Evolutionary conservation across 768 basidiomycete species (phyloP), one percentile per base, ranked within the genome.

Genomic region (Leucocoprinus sp.): DNA sequence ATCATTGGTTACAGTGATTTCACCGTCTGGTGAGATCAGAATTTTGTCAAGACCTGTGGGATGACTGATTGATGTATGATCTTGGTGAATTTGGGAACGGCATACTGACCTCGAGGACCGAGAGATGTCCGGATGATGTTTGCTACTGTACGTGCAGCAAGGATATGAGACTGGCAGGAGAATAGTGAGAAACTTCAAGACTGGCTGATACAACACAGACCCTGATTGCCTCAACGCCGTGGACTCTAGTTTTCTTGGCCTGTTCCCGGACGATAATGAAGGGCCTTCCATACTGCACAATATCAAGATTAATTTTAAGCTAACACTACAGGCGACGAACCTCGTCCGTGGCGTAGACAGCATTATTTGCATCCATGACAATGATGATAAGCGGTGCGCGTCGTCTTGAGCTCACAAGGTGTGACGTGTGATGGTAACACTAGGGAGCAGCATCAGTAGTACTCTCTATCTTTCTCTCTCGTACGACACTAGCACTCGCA

Each of bases 1-100:
- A 65, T 99, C 96, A 66, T 99, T 99, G 11, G 96, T 98, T 28
- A 98, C 95, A 24, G 93, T 98, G 58, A 99, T 98, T 57, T 99
- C 96, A 39, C 96, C 96, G 70, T 98, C 96, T 17, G 93, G 84
- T 22, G 89, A 91, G 54, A 93, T 91, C 55, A 93, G 76, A 57
- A 93, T 91, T 76, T 93, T 93, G 72, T 93, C 90, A 39, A 97
- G 78, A 35, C 95, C 92, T 95, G 51, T 9, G 54, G 37, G 27
- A 40, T 41, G 35, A 41, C 31, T 38, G 43, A 50, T 44, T 15
- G 35, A 38, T 40, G 23, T 11, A 31, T 43, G 39, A 39, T 48
- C 48, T 54, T 39, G 8, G 15, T 45, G 26, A 5, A 19, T 8
- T 24, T 18, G 12, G 23, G 29, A 3, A 42, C 11, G n/a, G 26